Percentiles rank a stretch among this genome's conserved stretches.
These are phyloP conservation scores for Kodamaea kaohsiungensis DNA, from an alignment of 805 yeast species.

Conservation along the genomic window DNA sequence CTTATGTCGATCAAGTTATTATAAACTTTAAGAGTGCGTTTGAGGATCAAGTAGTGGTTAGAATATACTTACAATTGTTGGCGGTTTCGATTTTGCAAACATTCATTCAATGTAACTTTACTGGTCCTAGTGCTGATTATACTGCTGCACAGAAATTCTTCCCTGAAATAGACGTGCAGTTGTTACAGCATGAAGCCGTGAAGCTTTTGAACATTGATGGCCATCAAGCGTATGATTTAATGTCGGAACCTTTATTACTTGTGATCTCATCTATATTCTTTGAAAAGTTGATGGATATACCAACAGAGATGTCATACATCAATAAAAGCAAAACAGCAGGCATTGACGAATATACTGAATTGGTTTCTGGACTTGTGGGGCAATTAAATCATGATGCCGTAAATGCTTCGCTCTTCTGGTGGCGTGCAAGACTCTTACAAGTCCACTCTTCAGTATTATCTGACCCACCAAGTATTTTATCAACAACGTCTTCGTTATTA, in stretches of 20 bases:
- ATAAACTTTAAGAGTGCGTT: constrained; percentile 13
- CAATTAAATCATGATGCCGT: constrained; percentile 27
- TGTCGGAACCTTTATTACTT: constrained; percentile 36
- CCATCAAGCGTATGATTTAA: constrained; percentile 63
- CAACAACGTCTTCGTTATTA: constrained; percentile 43
- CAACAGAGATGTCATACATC: constrained; percentile 41
- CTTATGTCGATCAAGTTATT: constrained; percentile 16
- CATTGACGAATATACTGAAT: constrained; percentile 27
- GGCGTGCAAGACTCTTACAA: constrained; percentile 72
- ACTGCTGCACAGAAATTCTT: constrained; percentile 34
- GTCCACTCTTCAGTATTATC: constrained; percentile 63
- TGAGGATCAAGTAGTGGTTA: constrained; percentile 12
- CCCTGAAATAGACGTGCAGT: constrained; percentile 18
- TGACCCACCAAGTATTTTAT: constrained; percentile 56
- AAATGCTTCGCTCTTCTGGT: constrained; percentile 61
- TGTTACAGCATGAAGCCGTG: constrained; percentile 33
- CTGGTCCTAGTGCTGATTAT: constrained; percentile 69
- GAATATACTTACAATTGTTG: constrained; percentile 31
- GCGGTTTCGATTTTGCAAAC: constrained; percentile 66
- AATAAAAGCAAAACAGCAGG: constrained; percentile 22
- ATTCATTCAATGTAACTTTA: constrained; percentile 74
- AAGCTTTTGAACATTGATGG: constrained; percentile 58
- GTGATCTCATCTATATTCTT: constrained; percentile 31
- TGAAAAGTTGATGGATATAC: constrained; percentile 45
- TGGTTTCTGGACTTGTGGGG: constrained; percentile 8